Base-by-base conservation (phyloP, 305 asterid species). In the Coffea humblotiana region DNA sequence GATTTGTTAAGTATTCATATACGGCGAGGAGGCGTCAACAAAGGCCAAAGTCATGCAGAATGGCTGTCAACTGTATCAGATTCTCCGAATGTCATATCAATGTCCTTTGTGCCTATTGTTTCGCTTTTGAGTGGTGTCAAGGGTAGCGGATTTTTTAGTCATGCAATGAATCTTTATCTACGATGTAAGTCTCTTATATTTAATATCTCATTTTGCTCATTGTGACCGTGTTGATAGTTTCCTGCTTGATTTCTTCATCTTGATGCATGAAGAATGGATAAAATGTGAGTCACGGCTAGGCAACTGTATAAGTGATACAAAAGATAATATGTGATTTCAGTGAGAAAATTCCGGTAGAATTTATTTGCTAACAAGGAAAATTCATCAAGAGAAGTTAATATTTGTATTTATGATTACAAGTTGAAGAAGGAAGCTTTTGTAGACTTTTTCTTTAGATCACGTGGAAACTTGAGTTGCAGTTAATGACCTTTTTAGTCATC, bases 1-100 rank as follows among this genome's bases (percentile, higher is more conserved):
- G 98, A 92, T 85, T 64, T 96, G 73, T 43, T 88, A 80, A 94
- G 97, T 84, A 82, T 90, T 84, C 94, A 88, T 84, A 85, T 92
- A 68, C 86, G 94, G 18, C 86, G 96, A 35, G 98, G 99, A 77
- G 99, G 99, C 80, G 45, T 87, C 72, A 92, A 93, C 85, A 81
- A 71, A 52, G 91, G 94, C 75, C 99, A 92, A 85, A 91, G 94
- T 80, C 99, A 96, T 85, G 87, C 89, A 32, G 88, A 90, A 80
- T 96, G 99, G 99, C 95, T 96, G 83, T 90, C 98, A 40, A 92
- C 98, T 12, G 96, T 96, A 76, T 90, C 95, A 48, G 90, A 90
- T 71, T 80, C 88, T 85, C 99, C 99, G 18, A 91, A 96, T 85
- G 98, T 84, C 79, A 90, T 92, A 87, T 91, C 99, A 16, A 94